Percentiles rank a stretch among this genome's conserved stretches.
Evolutionary conservation across 257 asterid species (phyloP).

Genomic region (Ophiorrhiza pumila): DNA sequence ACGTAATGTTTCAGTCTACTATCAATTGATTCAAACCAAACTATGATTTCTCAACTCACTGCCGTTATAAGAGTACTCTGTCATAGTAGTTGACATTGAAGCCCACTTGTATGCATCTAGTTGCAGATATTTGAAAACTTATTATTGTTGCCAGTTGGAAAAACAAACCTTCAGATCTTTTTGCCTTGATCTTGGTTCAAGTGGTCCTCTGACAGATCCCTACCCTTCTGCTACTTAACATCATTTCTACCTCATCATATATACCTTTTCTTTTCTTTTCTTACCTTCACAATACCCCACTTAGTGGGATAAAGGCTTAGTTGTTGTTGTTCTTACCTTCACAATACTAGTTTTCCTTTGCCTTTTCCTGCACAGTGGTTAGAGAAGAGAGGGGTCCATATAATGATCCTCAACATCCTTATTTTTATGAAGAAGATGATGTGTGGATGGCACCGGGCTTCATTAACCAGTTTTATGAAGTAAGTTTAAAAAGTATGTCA

Average conservation of each 20-base stretch:
- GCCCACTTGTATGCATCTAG: not conserved
- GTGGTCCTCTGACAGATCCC: no score
- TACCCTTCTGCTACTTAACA: not conserved
- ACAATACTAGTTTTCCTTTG: constrained; percentile 7
- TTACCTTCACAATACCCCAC: constrained; percentile 2
- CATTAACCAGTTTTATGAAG: constrained; percentile 94
- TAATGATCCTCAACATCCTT: constrained; percentile 95
- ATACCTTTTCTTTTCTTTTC: not conserved
- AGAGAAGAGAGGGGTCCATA: constrained; percentile 92
- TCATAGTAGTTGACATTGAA: not conserved
- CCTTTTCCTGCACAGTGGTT: constrained; percentile 55
- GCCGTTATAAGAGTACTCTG: not conserved
- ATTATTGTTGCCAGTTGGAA: not conserved
- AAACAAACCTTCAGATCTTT: not conserved
- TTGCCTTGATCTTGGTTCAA: not conserved
- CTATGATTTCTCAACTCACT: not conserved
- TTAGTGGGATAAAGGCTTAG: no score
- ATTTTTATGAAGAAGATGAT: constrained; percentile 93
- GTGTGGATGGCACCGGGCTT: constrained; percentile 99
- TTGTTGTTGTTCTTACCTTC: no score
- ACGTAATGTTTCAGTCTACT: not conserved
- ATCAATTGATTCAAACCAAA: not conserved
- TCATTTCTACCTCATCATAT: not conserved
- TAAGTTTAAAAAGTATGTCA: constrained; percentile 22
- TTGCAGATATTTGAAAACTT: not conserved